A percentile compares a stretch with the other conserved stretches of the same genome.
phyloP scores from a whole-genome alignment of 441 rosid species.

The Adansonia gregorii region DNA sequence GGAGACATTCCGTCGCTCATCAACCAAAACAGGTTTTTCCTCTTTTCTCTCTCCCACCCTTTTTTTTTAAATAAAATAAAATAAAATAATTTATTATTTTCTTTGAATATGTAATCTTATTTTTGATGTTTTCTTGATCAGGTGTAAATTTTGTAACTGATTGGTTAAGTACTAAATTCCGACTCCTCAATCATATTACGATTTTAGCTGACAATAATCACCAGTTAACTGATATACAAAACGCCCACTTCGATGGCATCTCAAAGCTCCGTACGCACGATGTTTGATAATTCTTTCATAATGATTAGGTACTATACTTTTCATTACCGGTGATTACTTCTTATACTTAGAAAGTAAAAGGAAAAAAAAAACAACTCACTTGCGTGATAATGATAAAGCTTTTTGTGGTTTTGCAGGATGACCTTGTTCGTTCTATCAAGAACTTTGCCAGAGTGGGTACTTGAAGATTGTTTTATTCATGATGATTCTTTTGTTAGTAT shows the following conservation, averaged over 20 bases:
- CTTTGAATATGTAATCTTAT: slow-evolving; percentile 29
- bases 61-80: slow-evolving; percentile 14
- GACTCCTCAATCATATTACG: background rate
- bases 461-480: slow-evolving; percentile 45
- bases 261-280: background rate
- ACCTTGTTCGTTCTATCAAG: slow-evolving; percentile 35
- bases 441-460: slow-evolving; percentile 37
- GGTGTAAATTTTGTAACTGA: slow-evolving; percentile 38
- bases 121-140: slow-evolving; percentile 41
- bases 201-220: background rate
- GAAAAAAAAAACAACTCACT: slow-evolving; percentile 15
- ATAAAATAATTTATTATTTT: slow-evolving; percentile 28
- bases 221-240: slow-evolving; percentile 20
- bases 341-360: background rate
- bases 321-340: slow-evolving; percentile 18
- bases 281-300: background rate
- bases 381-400: slow-evolving; percentile 24
- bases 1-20: slow-evolving; percentile 69
- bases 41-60: slow-evolving; percentile 36
- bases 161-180: background rate
- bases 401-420: slow-evolving; percentile 40
- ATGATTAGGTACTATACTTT: slow-evolving; percentile 41
- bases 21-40: slow-evolving; percentile 56
- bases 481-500: slow-evolving; percentile 58
- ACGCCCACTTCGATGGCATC: slow-evolving; percentile 26